Conservation (phyloP, 2,329 filamentous ascomycete genomes). For the Ophiostoma populinum region DNA sequence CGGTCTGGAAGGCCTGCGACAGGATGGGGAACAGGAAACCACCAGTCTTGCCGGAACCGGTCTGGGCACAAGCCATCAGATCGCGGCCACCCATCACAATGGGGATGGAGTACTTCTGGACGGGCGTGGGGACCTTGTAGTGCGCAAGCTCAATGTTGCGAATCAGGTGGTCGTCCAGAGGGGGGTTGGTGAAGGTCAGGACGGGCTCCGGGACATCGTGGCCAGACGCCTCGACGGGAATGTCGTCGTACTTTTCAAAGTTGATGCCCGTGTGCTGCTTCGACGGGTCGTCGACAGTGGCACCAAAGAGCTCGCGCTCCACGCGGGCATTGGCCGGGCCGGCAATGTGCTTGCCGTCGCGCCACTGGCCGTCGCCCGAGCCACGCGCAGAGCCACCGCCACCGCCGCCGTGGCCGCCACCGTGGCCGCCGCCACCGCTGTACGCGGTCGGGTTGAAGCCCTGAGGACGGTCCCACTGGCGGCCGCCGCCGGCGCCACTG, state of each 20-base stretch:
- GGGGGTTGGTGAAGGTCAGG: constrained; percentile 79
- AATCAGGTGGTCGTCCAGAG: constrained; percentile 84
- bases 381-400: constrained; percentile 47
- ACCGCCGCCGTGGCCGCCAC: constrained; percentile 22
- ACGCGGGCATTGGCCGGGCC: constrained; percentile 75
- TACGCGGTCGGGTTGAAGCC: constrained; percentile 48
- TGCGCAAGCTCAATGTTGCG: constrained; percentile 84
- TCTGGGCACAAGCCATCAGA: constrained; percentile 98
- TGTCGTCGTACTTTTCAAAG: constrained; percentile 99
- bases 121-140: constrained; percentile 91
- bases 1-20: constrained; percentile 88
- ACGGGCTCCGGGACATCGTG: constrained; percentile 86
- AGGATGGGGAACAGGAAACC: constrained; percentile 98
- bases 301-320: constrained; percentile 91
- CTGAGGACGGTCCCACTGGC: constrained; percentile 14
- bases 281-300: constrained; percentile 66
- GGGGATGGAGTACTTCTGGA: constrained; percentile 98
- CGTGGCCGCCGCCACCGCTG: constrained; percentile 18
- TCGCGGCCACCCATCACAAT: constrained; percentile 97
- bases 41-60: constrained; percentile 98
- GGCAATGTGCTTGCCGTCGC: constrained; percentile 88
- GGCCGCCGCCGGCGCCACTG: constrained; percentile 14
- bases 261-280: constrained; percentile 99
- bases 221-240: constrained; percentile 92
- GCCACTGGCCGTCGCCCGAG: constrained; percentile 91